Evolutionary conservation across 768 basidiomycete genomes (phyloP), one percentile per base, ranked within the genome.

Genomic region (Trametes cingulata): DNA sequence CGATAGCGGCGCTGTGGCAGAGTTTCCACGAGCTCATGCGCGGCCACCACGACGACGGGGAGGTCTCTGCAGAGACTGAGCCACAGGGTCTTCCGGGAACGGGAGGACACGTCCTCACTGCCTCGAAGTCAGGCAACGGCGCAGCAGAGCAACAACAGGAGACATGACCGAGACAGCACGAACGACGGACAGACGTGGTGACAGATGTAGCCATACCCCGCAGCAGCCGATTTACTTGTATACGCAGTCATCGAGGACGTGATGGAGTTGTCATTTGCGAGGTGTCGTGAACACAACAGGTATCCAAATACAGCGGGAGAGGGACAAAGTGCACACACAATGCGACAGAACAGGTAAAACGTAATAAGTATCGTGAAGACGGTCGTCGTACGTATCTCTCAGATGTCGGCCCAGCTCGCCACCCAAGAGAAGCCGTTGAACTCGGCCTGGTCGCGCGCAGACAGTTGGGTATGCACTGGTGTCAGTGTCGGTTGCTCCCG

Each of bases 401-500:
- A 72, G 15, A 71, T 66, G 52, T 77, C 75, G 37, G 72, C 77
- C 76, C 76, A 77, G n/a, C 72, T 54, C 35, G 76, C 76, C 42
- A 77, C 72, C 93, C 95, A 98, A 62, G 94, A 96, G 81, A 98
- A 98, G 17, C 95, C 95, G 66, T 92, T 88, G 78, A 99, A 99
- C 74, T 98, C 96, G 54, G 87, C 83, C 75, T 99, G 97, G 69
- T 98, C 94, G 49, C 87, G 87, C 25, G 89, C 69, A 19, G 93
- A 93, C 61, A 99, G 74, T 64, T 96, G 94, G 15, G 92, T 93
- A 68, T 98, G 95, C 39, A 99, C 97, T 15, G 97, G 97, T 2
- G 97, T 99, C 67, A 99, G 77, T 1, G 95, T 98, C 14, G 97
- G 97, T 72, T 97, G 92, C 72, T 99, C 97, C 55, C 84, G 83